Percentiles rank a stretch among this genome's conserved stretches.
phyloP scores from a whole-genome alignment of 345 rosid species.

The Geranium rotundifolium region DNA sequence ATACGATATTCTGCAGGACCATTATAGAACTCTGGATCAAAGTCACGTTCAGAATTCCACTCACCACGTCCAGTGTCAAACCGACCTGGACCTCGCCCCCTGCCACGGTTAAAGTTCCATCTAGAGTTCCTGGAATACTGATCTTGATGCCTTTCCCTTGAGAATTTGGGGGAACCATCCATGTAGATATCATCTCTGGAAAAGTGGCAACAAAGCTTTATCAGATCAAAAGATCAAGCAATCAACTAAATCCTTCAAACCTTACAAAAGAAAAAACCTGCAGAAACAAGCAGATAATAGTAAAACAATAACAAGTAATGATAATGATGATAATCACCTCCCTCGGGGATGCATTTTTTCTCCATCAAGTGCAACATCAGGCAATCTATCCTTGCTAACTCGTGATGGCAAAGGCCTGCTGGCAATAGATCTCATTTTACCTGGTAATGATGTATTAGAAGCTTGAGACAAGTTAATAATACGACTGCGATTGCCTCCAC shows the following conservation, averaged over 20 bases:
- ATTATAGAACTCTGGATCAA: conserved; percentile 27
- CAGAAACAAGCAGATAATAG: neutral
- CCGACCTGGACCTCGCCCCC: conserved; percentile 50
- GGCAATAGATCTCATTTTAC: conserved; percentile 31
- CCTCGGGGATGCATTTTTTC: conserved; percentile 42
- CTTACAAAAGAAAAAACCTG: neutral
- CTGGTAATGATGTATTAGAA: conserved; percentile 33
- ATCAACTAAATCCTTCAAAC: neutral
- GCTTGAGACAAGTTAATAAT: conserved; percentile 45
- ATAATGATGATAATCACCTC: conserved; percentile 52
- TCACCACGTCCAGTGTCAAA: conserved; percentile 17
- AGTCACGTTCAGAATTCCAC: conserved; percentile 39
- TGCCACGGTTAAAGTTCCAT: conserved; percentile 40
- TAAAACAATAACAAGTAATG: conserved; percentile 1
- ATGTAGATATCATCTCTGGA: conserved; percentile 35
- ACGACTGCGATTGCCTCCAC: conserved; percentile 45
- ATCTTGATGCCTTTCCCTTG: conserved; percentile 48
- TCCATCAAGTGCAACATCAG: conserved; percentile 42
- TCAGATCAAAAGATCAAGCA: conserved; percentile 8
- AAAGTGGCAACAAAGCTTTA: conserved; percentile 3
- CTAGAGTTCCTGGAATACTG: conserved; percentile 41
- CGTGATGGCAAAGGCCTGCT: conserved; percentile 31
- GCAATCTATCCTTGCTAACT: conserved; percentile 44
- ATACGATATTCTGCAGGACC: conserved; percentile 22
- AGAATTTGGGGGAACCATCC: conserved; percentile 30